These are phyloP conservation scores for Colletotrichum kahawae DNA, from an alignment of 2,329 filamentous ascomycete species.

Conservation along the genomic window DNA sequence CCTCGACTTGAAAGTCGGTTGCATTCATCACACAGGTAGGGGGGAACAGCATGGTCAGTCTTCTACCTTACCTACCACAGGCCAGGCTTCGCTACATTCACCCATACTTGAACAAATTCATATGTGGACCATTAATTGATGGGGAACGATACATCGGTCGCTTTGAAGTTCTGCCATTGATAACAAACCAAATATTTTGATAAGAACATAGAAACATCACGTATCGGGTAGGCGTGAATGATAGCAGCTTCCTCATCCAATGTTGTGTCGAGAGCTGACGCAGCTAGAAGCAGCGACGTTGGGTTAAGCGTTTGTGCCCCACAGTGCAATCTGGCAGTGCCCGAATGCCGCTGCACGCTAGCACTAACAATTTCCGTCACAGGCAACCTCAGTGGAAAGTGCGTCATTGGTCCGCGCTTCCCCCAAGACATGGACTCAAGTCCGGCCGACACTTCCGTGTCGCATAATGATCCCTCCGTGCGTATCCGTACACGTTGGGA, in stretches of 20 bases:
- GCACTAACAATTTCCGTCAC: slow-evolving; percentile 4
- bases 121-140: too few relatives aligned
- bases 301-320: background rate
- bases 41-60: too few relatives aligned
- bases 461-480: background rate
- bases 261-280: background rate
- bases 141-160: too few relatives aligned
- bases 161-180: too few relatives aligned
- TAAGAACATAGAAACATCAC: background rate
- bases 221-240: background rate
- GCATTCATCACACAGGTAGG: background rate
- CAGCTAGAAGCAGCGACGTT: background rate
- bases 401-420: slow-evolving; percentile 12
- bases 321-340: background rate
- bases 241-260: background rate
- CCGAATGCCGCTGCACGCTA: background rate
- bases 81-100: too few relatives aligned
- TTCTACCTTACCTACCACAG: too few relatives aligned
- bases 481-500: background rate
- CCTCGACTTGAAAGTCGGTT: fast-evolving
- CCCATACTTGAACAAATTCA: too few relatives aligned
- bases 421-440: background rate
- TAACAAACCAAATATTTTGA: too few relatives aligned
- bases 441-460: slow-evolving; percentile 12
- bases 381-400: background rate